Percentiles rank a stretch among this genome's conserved stretches.
These are phyloP conservation scores for Cornus controversa DNA, from an alignment of 148 eudicot species.

Conservation along the genomic window DNA sequence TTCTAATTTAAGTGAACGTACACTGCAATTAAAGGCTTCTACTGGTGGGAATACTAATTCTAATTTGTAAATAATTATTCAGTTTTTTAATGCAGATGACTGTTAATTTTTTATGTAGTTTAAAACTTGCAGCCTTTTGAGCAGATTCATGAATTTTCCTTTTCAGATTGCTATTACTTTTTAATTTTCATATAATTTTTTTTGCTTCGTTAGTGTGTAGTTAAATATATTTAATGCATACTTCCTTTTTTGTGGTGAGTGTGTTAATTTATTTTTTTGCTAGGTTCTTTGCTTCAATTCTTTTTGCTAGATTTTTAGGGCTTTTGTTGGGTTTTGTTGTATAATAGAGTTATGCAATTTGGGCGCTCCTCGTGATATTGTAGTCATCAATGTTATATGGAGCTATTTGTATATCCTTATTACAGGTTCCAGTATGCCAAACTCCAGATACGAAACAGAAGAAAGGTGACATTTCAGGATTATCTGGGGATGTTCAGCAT, in stretches of 20 bases:
- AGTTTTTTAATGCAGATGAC: not conserved
- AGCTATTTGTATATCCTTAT: slow-evolving; percentile 13
- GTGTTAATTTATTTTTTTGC: not conserved
- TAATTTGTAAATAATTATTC: not conserved
- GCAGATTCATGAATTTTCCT: not conserved
- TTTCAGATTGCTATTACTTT: no score
- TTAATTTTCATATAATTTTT: no score
- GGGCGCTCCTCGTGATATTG: not conserved
- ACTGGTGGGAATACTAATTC: not conserved
- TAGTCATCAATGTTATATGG: not conserved
- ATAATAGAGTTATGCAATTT: not conserved
- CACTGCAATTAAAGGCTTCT: no score
- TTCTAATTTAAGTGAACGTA: no score
- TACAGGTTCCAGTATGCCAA: slow-evolving; percentile 32
- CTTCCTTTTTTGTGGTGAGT: not conserved
- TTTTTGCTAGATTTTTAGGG: not conserved
- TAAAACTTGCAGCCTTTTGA: not conserved
- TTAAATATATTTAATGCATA: no score
- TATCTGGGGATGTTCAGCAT: slow-evolving; percentile 33
- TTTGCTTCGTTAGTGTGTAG: no score
- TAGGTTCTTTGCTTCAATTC: not conserved
- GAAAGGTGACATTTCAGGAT: slow-evolving; percentile 26
- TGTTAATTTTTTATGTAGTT: not conserved
- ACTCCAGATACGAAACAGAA: slow-evolving; percentile 25
- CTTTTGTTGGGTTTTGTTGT: not conserved